A percentile compares a stretch with the other conserved stretches of the same genome.
Conservation (phyloP, 768 basidiomycete genomes). For the Termitomyces bulborhizus region DNA sequence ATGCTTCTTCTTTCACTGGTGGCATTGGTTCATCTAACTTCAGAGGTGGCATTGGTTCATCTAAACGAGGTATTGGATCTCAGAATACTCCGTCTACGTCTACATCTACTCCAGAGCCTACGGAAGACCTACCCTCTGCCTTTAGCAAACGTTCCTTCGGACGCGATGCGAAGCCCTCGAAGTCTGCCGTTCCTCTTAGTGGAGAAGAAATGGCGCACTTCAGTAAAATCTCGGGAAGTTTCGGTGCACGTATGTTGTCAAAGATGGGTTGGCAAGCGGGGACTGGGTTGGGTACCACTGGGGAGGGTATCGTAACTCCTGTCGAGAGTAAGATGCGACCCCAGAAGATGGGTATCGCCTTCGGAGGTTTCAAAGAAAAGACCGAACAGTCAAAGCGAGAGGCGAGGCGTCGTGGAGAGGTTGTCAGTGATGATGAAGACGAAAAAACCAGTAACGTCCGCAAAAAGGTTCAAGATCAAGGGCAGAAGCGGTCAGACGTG, state of each 20-base stretch:
- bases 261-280: slow-evolving; percentile 96
- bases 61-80: slow-evolving; percentile 24
- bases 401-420: slow-evolving; percentile 68
- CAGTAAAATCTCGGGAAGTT: slow-evolving; percentile 63
- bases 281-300: slow-evolving; percentile 65
- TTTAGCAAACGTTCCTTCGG: slow-evolving; percentile 43
- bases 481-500: slow-evolving; percentile 61
- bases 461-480: slow-evolving; percentile 48
- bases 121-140: slow-evolving; percentile 31
- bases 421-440: slow-evolving; percentile 69
- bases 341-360: slow-evolving; percentile 83
- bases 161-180: slow-evolving; percentile 42
- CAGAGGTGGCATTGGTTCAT: slow-evolving; percentile 37
- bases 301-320: slow-evolving; percentile 84
- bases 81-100: slow-evolving; percentile 17
- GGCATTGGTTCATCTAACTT: slow-evolving; percentile 31
- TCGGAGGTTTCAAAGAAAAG: slow-evolving; percentile 82
- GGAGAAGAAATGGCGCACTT: slow-evolving; percentile 77
- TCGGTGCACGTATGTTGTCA: slow-evolving; percentile 84
- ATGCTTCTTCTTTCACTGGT: slow-evolving; percentile 6
- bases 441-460: slow-evolving; percentile 39
- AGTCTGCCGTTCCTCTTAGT: slow-evolving; percentile 48
- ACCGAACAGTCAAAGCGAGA: slow-evolving; percentile 81
- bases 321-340: slow-evolving; percentile 82
- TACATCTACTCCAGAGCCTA: slow-evolving; percentile 11